Conservation (phyloP, 228 moss, liverwort and hornwort genomes). For the Sphagnum magellanicum region DNA sequence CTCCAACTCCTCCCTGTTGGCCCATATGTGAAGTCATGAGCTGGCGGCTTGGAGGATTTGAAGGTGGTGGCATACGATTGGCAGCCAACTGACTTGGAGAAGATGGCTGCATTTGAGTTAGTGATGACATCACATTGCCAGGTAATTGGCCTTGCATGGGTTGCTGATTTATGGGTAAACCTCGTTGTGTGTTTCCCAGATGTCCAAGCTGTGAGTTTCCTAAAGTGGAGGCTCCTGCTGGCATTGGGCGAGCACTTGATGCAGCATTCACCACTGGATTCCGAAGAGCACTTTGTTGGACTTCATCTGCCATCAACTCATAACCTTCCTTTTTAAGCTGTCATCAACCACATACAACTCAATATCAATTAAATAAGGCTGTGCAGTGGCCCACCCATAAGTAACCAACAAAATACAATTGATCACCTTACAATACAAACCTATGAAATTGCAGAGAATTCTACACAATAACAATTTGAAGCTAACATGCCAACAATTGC, state of each 20-base stretch:
- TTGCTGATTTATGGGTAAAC: constrained; percentile 59
- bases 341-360: constrained; percentile 2
- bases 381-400: too few species aligned
- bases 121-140: constrained; percentile 52
- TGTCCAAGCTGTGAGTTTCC: constrained; percentile 63
- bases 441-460: too few species aligned
- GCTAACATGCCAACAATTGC: too few species aligned
- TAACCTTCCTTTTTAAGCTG: constrained; percentile 98
- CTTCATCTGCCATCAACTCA: constrained; percentile 78
- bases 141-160: constrained; percentile 59
- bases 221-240: constrained; percentile 91
- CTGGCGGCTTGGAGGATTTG: constrained; percentile 74
- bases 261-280: constrained; percentile 81
- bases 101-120: constrained; percentile 79
- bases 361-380: not conserved
- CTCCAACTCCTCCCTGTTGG: constrained; percentile 48
- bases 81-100: constrained; percentile 88
- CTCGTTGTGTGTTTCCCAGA: constrained; percentile 61
- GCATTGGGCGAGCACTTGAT: constrained; percentile 92
- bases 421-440: too few species aligned
- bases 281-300: constrained; percentile 69
- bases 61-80: constrained; percentile 97
- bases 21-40: constrained; percentile 70
- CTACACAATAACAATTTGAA: too few species aligned
- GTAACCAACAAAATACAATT: not conserved